Conservation (phyloP, 768 basidiomycete species). For the Podaxis pistillaris region DNA sequence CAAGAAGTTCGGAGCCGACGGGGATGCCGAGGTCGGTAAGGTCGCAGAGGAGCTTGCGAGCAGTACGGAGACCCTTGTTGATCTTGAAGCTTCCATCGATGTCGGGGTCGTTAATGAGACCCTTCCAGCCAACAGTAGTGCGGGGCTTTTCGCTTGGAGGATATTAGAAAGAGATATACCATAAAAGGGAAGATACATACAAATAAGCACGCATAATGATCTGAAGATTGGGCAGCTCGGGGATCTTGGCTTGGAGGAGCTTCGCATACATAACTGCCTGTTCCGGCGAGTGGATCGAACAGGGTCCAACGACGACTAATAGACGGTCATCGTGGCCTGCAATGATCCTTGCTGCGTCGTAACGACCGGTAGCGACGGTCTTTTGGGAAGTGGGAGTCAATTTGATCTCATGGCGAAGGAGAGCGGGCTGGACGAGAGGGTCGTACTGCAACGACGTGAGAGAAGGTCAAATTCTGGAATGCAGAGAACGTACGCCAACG, state of each 20-base stretch:
- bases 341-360: conserved; percentile 73
- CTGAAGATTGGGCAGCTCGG: conserved; percentile 70
- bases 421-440: conserved; percentile 90
- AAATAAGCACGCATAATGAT: conserved; percentile 98
- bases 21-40: conserved; percentile 88
- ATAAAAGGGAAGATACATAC: conserved; percentile 46
- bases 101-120: conserved; percentile 91
- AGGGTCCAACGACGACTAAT: conserved; percentile 92
- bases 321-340: conserved; percentile 84
- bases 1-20: conserved; percentile 92
- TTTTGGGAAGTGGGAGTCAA: conserved; percentile 61
- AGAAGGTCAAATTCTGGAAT: neutral
- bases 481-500: conserved; percentile 57
- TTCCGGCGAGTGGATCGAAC: conserved; percentile 88
- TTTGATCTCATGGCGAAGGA: conserved; percentile 84
- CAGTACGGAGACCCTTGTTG: conserved; percentile 92
- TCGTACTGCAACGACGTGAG: conserved; percentile 63
- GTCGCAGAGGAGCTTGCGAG: conserved; percentile 87
- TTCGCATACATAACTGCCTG: conserved; percentile 83
- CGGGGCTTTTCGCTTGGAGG: conserved; percentile 73
- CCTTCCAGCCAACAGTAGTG: conserved; percentile 98
- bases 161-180: conserved; percentile 11
- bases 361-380: conserved; percentile 80
- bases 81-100: conserved; percentile 94
- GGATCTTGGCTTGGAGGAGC: conserved; percentile 66